Percentiles rank a stretch among this genome's conserved stretches.
phyloP scores from a whole-genome alignment of 345 rosid genomes.

The Linum lewisii region DNA sequence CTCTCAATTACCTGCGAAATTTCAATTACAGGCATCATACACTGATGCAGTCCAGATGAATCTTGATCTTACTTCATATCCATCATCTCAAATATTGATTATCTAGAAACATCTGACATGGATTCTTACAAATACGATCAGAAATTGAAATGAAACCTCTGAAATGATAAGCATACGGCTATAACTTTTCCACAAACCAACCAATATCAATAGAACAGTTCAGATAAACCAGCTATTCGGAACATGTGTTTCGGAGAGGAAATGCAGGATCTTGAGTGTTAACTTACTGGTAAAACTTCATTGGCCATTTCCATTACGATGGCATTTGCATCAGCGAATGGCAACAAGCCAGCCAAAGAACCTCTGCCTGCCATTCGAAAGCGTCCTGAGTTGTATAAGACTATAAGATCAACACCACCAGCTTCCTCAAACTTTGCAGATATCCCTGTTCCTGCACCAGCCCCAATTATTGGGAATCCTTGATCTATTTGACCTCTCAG shows the following conservation, averaged over 20 bases:
- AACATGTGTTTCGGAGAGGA: not conserved
- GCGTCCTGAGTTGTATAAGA: constrained; percentile 87
- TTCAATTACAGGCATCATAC: not conserved
- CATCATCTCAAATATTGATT: too few species aligned
- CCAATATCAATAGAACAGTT: not conserved
- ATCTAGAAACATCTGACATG: too few species aligned
- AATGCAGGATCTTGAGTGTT: not conserved
- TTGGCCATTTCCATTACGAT: constrained; percentile 86
- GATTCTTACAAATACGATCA: too few species aligned
- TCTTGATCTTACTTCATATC: not conserved
- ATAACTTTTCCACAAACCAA: not conserved
- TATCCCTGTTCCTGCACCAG: constrained; percentile 98
- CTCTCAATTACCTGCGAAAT: constrained; percentile 59
- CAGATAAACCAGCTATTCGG: not conserved
- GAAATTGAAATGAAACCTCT: too few species aligned
- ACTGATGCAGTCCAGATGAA: not conserved
- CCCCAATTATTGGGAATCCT: constrained; percentile 82
- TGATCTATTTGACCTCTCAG: constrained; percentile 56
- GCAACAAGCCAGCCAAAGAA: constrained; percentile 82
- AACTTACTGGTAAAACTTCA: constrained; percentile 87
- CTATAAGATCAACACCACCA: constrained; percentile 87
- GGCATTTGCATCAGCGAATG: constrained; percentile 94
- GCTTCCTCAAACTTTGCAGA: constrained; percentile 98
- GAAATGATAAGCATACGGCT: too few species aligned
- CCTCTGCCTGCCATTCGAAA: constrained; percentile 99